Base-by-base conservation (phyloP, 1,284 basidiomycete species). In the Papiliotrema laurentii region DNA sequence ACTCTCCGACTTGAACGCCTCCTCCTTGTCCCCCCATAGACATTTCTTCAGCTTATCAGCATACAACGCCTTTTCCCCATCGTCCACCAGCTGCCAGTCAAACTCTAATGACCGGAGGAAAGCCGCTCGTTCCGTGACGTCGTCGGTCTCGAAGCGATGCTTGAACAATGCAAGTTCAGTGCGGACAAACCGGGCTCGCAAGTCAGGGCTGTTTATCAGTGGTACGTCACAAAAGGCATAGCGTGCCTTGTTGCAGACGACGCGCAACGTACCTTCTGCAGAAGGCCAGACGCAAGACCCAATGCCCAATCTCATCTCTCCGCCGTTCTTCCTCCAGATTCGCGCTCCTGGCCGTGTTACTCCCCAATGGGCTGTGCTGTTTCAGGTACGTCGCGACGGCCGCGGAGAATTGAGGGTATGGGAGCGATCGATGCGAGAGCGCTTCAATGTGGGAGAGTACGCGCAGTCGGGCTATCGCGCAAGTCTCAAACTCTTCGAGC, bases 391-490 rank as follows among this genome's bases (percentile, higher is more conserved):
- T 56, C 4, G 56, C 46, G 34, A 72, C 57, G 9, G 64, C 58
- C 11, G 54, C 31, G 2, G 50, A 40, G 30, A 69, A 49, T 45
- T 74, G 69, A n/a, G 66, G 49, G 22, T 63, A 60, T 18, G 56
- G 74, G 47, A 61, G 73, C 51, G 64, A 77, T 63, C 63, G 74
- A 64, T 64, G 74, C 54, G 54, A 77, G 53, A 44, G 83, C 0
- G 93, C 86, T 68, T 98, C 96, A 56, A 99, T 96, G 71, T 97
- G 91, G 5, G 92, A 88, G 6, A 98, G 80, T 18, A 99, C 82
- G 68, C 62, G 64, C 4, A 99, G 79, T 26, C 96, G 80, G 59
- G 94, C 84, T 21, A 99, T 80, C 0, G 94, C 96, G 70, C 82
- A 90, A 3, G 80, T 84, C 74, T 99, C 96, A 61, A 99, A 98